phyloP scores from a whole-genome alignment of 345 rosid genomes.

The Ceriops zippeliana region DNA sequence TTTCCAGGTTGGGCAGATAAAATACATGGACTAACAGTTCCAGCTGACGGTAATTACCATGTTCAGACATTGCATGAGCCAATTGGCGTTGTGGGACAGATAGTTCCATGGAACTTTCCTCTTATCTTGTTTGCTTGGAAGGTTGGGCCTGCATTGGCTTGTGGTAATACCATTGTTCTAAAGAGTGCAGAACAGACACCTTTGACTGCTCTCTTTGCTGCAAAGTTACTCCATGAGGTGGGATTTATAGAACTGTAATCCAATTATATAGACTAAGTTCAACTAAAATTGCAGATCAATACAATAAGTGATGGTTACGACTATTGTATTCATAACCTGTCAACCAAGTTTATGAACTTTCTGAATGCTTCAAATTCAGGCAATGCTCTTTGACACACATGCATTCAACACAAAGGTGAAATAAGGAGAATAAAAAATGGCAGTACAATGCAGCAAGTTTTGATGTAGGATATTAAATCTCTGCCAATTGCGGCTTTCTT shows the following conservation, averaged over 20 bases:
- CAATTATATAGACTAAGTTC: neutral
- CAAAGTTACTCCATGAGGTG: conserved; percentile 23
- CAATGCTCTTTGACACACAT: too few species aligned
- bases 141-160: conserved; percentile 33
- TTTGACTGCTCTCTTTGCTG: conserved; percentile 26
- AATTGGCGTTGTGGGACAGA: conserved; percentile 33
- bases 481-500: too few species aligned
- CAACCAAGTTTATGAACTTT: too few species aligned
- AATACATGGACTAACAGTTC: conserved; percentile 28
- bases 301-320: neutral
- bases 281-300: neutral
- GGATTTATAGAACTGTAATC: neutral
- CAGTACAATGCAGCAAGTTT: too few species aligned
- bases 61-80: conserved; percentile 27
- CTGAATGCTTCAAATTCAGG: too few species aligned
- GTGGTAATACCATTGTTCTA: conserved; percentile 26
- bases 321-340: too few species aligned
- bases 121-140: conserved; percentile 30
- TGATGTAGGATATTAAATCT: too few species aligned
- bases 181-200: conserved; percentile 36
- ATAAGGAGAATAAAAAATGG: too few species aligned
- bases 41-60: conserved; percentile 19
- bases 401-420: too few species aligned
- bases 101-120: conserved; percentile 34
- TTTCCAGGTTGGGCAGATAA: conserved; percentile 61